Evolutionary conservation across 345 rosid genomes (phyloP).

Genomic region (Populus ilicifolia): DNA sequence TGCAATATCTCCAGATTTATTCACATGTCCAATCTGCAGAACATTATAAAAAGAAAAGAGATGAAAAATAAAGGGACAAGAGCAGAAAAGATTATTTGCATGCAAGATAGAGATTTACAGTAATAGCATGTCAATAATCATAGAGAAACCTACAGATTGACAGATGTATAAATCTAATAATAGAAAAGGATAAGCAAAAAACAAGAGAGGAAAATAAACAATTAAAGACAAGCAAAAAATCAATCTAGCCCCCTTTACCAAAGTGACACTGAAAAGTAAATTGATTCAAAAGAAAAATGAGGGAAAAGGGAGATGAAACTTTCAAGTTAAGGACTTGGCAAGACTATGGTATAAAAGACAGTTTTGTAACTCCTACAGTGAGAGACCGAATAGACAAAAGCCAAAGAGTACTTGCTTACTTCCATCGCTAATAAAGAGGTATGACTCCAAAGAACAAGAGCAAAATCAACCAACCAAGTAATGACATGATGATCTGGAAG

Average conservation of each 20-base stretch:
- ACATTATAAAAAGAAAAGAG: background rate
- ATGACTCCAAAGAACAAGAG: background rate
- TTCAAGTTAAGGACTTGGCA: background rate
- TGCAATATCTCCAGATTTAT: conserved; percentile 87
- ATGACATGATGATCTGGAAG: background rate
- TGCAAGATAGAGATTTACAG: background rate
- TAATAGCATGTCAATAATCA: background rate
- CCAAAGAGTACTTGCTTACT: background rate
- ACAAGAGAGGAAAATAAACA: background rate
- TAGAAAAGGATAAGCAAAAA: background rate
- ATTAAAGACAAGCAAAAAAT: background rate
- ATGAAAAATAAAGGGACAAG: background rate
- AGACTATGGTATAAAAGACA: background rate
- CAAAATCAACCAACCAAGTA: background rate
- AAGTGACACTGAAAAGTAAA: background rate
- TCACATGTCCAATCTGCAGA: conserved; percentile 83
- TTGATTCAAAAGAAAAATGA: background rate
- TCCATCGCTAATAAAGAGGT: background rate
- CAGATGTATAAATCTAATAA: background rate
- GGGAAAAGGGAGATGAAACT: background rate
- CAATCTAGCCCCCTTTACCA: background rate
- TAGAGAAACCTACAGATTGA: background rate
- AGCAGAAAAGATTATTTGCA: background rate
- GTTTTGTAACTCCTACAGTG: no score
- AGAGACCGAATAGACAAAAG: no score